Evolutionary conservation across 1,284 basidiomycete genomes (phyloP).

Genomic region (Trichosporon asahii): DNA sequence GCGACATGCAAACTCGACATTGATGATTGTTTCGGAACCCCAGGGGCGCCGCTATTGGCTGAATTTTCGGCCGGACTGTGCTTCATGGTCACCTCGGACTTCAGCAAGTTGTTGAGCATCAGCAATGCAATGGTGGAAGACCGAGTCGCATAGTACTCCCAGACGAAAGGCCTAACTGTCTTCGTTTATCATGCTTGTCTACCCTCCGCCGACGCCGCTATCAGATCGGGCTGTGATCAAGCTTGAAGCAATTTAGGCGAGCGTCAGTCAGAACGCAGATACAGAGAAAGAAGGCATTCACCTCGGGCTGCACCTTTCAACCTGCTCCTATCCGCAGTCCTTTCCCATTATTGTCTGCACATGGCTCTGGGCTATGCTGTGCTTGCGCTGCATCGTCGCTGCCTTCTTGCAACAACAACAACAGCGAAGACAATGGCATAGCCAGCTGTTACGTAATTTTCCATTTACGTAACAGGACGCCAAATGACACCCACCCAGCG

Average conservation of each 20-base stretch:
- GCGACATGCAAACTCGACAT: neutral
- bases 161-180: too few relatives aligned
- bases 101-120: neutral
- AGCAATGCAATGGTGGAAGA: too few relatives aligned
- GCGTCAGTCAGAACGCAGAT: too few relatives aligned
- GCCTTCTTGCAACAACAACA: neutral
- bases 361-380: neutral
- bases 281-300: too few relatives aligned
- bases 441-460: neutral
- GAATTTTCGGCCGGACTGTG: neutral
- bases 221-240: too few relatives aligned
- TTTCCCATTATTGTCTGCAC: neutral
- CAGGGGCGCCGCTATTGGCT: neutral
- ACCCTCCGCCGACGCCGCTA: too few relatives aligned
- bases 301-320: too few relatives aligned
- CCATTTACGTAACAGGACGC: neutral
- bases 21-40: neutral
- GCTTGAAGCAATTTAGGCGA: too few relatives aligned
- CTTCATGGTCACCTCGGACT: too few relatives aligned
- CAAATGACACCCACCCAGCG: neutral
- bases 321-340: too few relatives aligned
- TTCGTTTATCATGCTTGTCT: too few relatives aligned
- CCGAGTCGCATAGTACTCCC: too few relatives aligned
- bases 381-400: neutral
- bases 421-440: neutral